Evolutionary conservation across 1,284 basidiomycete species (phyloP), one percentile per base, ranked within the genome.

Genomic region (Schizopora paradoxa): DNA sequence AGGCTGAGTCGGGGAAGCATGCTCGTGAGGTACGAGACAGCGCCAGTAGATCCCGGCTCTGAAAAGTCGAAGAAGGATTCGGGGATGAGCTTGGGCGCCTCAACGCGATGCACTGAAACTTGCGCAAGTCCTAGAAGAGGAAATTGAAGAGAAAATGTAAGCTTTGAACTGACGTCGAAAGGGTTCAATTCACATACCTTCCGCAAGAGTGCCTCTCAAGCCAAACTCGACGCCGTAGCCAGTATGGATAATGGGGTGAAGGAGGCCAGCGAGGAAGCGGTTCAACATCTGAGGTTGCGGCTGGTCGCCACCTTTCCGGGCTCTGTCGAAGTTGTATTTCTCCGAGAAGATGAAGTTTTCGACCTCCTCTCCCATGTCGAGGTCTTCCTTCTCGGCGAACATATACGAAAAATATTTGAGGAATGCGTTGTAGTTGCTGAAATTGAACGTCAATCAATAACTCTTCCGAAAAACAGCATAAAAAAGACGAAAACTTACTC

Each of bases 391-490:
- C 10, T 8, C n/a, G 35, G 52, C 41, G 22, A 63, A 47, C 22
- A 64, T 56, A 3, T 54, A 45, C 0, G 54, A 54, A 45, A 66
- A 69, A 41, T 58, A 66, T 4, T 54, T 47, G 22, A 64, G 51
- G 49, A 66, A 67, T 5, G 51, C 48, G 26, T 58, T 48, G 35
- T 68, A 69, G 45, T 63, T 68, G 6, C 67, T 69, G 41, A 16
- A n/a, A 5, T n/a, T n/a, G n/a, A n/a, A n/a, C n/a, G n/a, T n/a
- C n/a, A 31, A 8, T 31, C 8, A 31, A n/a, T 31, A n/a, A 8
- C 28, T 8, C 8, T 8, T 31, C n/a, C n/a, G 10, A 31, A 31
- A 31, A 8, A 8, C 8, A 8, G 28, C 8, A 8, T 8, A 31
- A 31, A 8, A 31, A n/a, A 8, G 10, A 31, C 28, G n/a, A n/a